These are phyloP conservation scores for Gremmenia infestans DNA, from an alignment of 2,329 filamentous ascomycete genomes.

Conservation along the genomic window DNA sequence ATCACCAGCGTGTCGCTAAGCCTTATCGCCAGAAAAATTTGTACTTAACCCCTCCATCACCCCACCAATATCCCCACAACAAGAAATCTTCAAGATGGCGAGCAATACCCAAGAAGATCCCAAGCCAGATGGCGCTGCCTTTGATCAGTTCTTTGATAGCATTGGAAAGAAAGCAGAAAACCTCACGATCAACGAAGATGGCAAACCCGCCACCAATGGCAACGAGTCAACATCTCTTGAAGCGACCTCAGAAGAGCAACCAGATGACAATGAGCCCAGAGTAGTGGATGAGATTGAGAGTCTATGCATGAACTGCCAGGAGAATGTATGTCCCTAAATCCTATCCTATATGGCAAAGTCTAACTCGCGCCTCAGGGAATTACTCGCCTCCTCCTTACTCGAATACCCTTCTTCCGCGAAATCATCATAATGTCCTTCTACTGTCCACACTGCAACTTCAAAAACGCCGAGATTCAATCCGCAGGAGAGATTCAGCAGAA, in stretches of 20 bases:
- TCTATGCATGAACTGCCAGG: constrained; percentile 80
- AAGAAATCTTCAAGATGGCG: constrained; percentile 36
- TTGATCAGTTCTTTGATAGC: constrained; percentile 56
- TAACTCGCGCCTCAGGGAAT: constrained; percentile 54
- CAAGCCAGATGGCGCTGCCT: constrained; percentile 36
- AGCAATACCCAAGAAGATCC: constrained; percentile 35
- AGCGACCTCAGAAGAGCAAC: constrained; percentile 18
- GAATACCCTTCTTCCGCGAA: constrained; percentile 95
- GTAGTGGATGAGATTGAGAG: constrained; percentile 68
- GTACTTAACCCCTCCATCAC: constrained; percentile 20
- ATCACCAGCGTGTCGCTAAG: not conserved
- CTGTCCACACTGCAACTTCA: constrained; percentile 83
- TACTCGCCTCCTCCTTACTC: constrained; percentile 82
- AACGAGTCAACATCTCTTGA: constrained; percentile 4
- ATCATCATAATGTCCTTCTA: constrained; percentile 96
- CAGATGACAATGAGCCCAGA: constrained; percentile 43
- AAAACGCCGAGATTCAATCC: constrained; percentile 90
- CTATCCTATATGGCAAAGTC: not conserved
- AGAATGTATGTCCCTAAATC: constrained; percentile 53
- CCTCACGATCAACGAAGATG: constrained; percentile 37
- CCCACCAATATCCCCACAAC: constrained; percentile 11
- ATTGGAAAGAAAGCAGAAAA: constrained; percentile 58
- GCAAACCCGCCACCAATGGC: constrained; percentile 29
- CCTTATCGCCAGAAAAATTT: constrained; percentile 2
- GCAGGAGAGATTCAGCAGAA: constrained; percentile 89